Evolutionary conservation across 495 filamentous ascomycete species (phyloP).

Genomic region (Penicillium pancosmium): DNA sequence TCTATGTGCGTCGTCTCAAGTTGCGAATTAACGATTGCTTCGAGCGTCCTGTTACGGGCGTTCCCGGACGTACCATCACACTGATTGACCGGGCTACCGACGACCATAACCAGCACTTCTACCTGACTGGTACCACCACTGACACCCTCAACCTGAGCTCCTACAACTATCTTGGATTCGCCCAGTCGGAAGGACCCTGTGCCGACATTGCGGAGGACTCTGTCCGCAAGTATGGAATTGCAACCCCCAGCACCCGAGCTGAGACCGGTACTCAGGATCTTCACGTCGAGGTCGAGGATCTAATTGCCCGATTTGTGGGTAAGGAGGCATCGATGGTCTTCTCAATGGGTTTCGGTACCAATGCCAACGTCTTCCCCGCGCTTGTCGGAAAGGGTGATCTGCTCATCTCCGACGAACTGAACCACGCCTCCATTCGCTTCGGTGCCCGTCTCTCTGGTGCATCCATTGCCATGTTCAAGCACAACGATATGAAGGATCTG

Average conservation of each 20-base stretch:
- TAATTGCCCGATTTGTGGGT: slow-evolving; percentile 88
- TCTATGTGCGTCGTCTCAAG: slow-evolving; percentile 92
- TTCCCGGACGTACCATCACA: slow-evolving; percentile 92
- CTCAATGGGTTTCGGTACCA: slow-evolving; percentile 98
- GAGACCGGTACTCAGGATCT: slow-evolving; percentile 90
- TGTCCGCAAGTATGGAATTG: slow-evolving; percentile 82
- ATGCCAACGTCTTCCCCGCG: slow-evolving; percentile 86
- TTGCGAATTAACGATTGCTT: slow-evolving; percentile 96
- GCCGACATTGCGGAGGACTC: slow-evolving; percentile 89
- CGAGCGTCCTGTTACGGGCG: slow-evolving; percentile 85
- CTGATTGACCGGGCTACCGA: slow-evolving; percentile 84
- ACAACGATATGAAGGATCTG: slow-evolving; percentile 90
- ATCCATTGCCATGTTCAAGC: slow-evolving; percentile 93
- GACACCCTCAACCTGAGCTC: slow-evolving; percentile 98
- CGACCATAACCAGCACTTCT: slow-evolving; percentile 87
- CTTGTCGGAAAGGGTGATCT: slow-evolving; percentile 89
- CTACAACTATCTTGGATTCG: slow-evolving; percentile 98
- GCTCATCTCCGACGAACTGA: slow-evolving; percentile 94
- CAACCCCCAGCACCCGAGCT: slow-evolving; percentile 73
- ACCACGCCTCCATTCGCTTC: slow-evolving; percentile 95
- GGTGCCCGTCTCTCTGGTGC: slow-evolving; percentile 92
- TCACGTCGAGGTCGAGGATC: slow-evolving; percentile 81
- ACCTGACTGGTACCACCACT: slow-evolving; percentile 85
- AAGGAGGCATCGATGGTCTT: slow-evolving; percentile 95
- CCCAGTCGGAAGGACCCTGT: slow-evolving; percentile 95